Evolutionary conservation across 2,329 filamentous ascomycete genomes (phyloP), one percentile per base, ranked within the genome.

Genomic region (Xylaria sp.): DNA sequence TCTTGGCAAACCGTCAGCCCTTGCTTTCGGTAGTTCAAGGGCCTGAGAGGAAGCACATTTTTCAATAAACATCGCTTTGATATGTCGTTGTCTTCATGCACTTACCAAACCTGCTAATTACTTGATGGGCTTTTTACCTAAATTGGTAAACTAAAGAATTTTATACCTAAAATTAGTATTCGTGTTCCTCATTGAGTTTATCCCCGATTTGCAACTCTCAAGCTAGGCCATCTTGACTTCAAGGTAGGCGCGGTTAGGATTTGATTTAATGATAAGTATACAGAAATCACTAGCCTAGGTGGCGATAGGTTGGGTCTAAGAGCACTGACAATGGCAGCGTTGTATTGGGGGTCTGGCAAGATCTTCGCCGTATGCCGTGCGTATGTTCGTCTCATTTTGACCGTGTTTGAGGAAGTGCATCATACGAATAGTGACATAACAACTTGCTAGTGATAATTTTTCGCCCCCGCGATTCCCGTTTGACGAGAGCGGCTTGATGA

Each of bases 401-500:
- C 63, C 59, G 57, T 63, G 67, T 71, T 68, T 65, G 64, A 71
- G 60, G 42, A 60, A 66, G 72, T 56, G 60, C 61, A 74, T 72
- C 70, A 46, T 44, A 66, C 28, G 28, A 66, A 59, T 56, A 36
- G 58, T 33, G 28, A 57, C 49, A 33, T 44, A 61, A 23, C 26
- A 71, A 56, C 20, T 40, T 54, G 17, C 23, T 48, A 46, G 42
- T 46, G 48, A 36, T 31, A 58, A 20, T 33, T 64, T 42, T 38
- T 36, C 36, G 28, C 44, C 31, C 36, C 28, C 26, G 40, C 20
- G 42, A 33, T 42, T 59, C 33, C n/a, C 23, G 49, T 60, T 44
- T 54, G 46, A 49, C 15, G 48, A 36, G 51, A 42, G 40, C 46
- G 49, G 60, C 23, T 40, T 54, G 42, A 51, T 26, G 17, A 62